These are phyloP conservation scores for Sporothrix pseudoabietina DNA, from an alignment of 2,329 filamentous ascomycete species.

Conservation along the genomic window DNA sequence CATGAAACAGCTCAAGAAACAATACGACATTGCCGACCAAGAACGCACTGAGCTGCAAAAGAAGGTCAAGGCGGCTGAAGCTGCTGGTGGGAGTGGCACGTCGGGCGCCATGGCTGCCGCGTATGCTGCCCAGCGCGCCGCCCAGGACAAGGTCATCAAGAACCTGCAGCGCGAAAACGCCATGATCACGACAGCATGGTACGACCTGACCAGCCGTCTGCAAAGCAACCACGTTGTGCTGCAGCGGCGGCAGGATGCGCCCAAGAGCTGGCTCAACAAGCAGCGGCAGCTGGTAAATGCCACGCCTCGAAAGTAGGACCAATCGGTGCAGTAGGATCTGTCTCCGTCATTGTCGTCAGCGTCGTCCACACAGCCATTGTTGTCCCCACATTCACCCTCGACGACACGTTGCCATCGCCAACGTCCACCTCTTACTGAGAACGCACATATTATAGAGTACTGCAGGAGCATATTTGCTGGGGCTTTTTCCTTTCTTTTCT, in stretches of 20 bases:
- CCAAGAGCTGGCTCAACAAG: slow-evolving; percentile 82
- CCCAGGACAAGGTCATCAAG: slow-evolving; percentile 59
- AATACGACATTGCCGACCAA: slow-evolving; percentile 61
- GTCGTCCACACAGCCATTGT: neutral
- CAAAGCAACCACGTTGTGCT: slow-evolving; percentile 83
- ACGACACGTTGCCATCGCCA: neutral
- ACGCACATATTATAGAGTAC: neutral
- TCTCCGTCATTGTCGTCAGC: neutral
- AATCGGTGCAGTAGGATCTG: slow-evolving; percentile 8
- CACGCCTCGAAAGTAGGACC: slow-evolving; percentile 35
- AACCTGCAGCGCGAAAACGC: slow-evolving; percentile 76
- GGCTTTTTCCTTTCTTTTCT: neutral
- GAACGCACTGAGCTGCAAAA: slow-evolving; percentile 59
- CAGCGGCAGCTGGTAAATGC: slow-evolving; percentile 71
- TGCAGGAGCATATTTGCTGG: neutral
- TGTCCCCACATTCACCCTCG: neutral
- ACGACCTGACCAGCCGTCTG: slow-evolving; percentile 74
- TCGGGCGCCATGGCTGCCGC: slow-evolving; percentile 24
- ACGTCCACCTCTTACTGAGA: neutral
- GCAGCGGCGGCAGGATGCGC: slow-evolving; percentile 71
- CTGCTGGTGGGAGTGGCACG: slow-evolving; percentile 57
- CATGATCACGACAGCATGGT: slow-evolving; percentile 82
- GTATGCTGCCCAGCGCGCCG: slow-evolving; percentile 45
- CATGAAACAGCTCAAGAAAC: slow-evolving; percentile 61
- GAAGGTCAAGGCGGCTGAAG: slow-evolving; percentile 56